phyloP scores from a whole-genome alignment of 208 protist genomes.

The Phytomonas francai region DNA sequence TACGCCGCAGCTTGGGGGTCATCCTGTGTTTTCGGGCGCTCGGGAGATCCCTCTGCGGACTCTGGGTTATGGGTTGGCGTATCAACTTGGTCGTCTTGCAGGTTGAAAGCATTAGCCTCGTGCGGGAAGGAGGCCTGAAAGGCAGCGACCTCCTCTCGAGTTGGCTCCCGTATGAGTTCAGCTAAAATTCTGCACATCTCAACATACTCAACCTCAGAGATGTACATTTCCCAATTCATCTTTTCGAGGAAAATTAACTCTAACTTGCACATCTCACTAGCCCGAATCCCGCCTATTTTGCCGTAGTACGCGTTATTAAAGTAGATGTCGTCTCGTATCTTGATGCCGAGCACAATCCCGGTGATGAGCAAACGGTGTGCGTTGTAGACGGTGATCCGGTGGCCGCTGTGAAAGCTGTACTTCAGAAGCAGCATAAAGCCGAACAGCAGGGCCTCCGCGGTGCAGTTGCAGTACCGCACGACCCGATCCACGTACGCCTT shows the following conservation, averaged over 20 bases:
- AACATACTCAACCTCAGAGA: constrained; percentile 47
- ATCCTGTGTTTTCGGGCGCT: background rate
- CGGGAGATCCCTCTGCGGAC: background rate
- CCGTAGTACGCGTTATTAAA: constrained; percentile 91
- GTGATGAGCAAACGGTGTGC: constrained; percentile 91
- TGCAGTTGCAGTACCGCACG: constrained; percentile 70
- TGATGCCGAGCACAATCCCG: constrained; percentile 81
- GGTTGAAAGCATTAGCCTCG: constrained; percentile 18
- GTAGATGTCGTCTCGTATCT: constrained; percentile 92
- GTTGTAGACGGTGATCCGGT: constrained; percentile 86
- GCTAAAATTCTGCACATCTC: constrained; percentile 31
- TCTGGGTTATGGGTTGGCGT: background rate
- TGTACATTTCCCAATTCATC: constrained; percentile 75
- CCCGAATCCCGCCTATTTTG: constrained; percentile 83
- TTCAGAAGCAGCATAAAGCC: constrained; percentile 86
- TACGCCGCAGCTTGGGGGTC: background rate
- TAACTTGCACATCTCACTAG: constrained; percentile 85
- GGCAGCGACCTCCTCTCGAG: constrained; percentile 14
- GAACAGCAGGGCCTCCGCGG: constrained; percentile 81
- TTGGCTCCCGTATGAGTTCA: constrained; percentile 15
- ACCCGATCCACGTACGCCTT: constrained; percentile 80
- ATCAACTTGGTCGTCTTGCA: constrained; percentile 23
- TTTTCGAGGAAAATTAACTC: constrained; percentile 81
- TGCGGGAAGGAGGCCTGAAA: constrained; percentile 19
- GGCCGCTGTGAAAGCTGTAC: constrained; percentile 53